Percentiles rank a stretch among this genome's conserved stretches.
Evolutionary conservation across 495 filamentous ascomycete genomes (phyloP).

Genomic region (Neurospora discreta): DNA sequence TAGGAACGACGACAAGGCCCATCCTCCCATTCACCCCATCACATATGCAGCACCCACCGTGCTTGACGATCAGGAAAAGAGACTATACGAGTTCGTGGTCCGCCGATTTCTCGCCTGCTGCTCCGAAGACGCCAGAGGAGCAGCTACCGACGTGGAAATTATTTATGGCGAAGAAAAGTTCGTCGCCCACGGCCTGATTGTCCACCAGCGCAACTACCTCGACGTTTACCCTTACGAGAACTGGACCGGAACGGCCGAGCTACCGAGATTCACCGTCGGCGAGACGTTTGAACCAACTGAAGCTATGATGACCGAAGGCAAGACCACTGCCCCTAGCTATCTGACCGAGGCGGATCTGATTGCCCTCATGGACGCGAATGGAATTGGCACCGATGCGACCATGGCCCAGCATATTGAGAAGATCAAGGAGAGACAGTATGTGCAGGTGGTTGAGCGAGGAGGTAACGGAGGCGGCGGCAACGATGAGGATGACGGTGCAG

Average conservation of each 20-base stretch:
- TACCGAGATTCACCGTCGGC: conserved; percentile 65
- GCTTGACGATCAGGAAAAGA: conserved; percentile 55
- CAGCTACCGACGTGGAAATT: conserved; percentile 73
- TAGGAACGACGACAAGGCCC: conserved; percentile 85
- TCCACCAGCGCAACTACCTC: conserved; percentile 81
- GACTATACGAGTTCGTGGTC: conserved; percentile 88
- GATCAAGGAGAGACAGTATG: conserved; percentile 82
- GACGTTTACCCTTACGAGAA: conserved; percentile 95
- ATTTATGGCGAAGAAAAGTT: conserved; percentile 77
- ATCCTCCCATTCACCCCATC: conserved; percentile 93
- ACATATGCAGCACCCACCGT: conserved; percentile 55
- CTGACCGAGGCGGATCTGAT: conserved; percentile 96
- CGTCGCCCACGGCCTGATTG: conserved; percentile 68
- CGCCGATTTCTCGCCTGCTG: conserved; percentile 94
- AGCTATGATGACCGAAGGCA: conserved; percentile 77
- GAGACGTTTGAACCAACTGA: conserved; percentile 84
- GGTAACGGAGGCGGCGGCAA: conserved; percentile 20
- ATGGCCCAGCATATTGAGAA: conserved; percentile 98
- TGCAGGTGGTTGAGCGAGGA: conserved; percentile 47
- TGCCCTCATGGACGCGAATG: conserved; percentile 95
- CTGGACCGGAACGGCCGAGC: conserved; percentile 77
- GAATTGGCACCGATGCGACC: conserved; percentile 95
- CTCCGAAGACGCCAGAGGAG: conserved; percentile 83
- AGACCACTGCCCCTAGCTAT: conserved; percentile 73
- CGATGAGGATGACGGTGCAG: conserved; percentile 20